A percentile compares a stretch with the other conserved stretches of the same genome.
Evolutionary conservation across 2,329 filamentous ascomycete species (phyloP).

Genomic region (Botryotinia convoluta): DNA sequence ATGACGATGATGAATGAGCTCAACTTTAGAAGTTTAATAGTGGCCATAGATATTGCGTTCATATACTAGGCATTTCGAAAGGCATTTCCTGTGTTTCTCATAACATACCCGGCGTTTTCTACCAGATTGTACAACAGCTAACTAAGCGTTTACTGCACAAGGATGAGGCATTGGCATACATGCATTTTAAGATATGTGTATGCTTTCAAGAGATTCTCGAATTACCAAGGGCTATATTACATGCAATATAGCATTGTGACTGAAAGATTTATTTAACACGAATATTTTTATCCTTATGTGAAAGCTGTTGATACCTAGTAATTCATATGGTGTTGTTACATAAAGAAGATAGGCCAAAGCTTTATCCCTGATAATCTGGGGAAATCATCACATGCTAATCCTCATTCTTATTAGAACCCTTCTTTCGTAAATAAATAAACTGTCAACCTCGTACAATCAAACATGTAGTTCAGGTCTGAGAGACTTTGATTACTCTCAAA

Average conservation of each 20-base stretch:
- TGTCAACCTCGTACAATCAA: not conserved
- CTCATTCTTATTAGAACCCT: constrained; percentile 10
- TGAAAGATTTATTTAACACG: not conserved
- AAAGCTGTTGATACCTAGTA: not conserved
- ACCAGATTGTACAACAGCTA: constrained; percentile 13
- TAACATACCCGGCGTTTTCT: constrained; percentile 13
- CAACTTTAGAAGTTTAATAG: not conserved
- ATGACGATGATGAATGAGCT: constrained; percentile 50
- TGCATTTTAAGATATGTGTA: not conserved
- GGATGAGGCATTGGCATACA: not conserved
- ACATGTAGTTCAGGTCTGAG: not conserved
- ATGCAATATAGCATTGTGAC: not conserved
- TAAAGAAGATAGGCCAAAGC: constrained; percentile 12
- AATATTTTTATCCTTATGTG: not conserved
- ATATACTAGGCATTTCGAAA: constrained; percentile 5
- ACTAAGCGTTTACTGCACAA: not conserved
- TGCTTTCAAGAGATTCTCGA: not conserved
- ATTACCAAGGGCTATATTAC: not conserved
- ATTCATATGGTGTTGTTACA: not conserved
- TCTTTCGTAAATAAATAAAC: not conserved
- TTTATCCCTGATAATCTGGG: constrained; percentile 19
- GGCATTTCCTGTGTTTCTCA: constrained; percentile 1
- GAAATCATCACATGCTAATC: constrained; percentile 20
- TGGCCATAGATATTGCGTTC: not conserved
- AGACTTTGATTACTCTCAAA: constrained; percentile 9